Base-by-base conservation (phyloP, 495 filamentous ascomycete genomes). In the Trichoderma virens region DNA sequence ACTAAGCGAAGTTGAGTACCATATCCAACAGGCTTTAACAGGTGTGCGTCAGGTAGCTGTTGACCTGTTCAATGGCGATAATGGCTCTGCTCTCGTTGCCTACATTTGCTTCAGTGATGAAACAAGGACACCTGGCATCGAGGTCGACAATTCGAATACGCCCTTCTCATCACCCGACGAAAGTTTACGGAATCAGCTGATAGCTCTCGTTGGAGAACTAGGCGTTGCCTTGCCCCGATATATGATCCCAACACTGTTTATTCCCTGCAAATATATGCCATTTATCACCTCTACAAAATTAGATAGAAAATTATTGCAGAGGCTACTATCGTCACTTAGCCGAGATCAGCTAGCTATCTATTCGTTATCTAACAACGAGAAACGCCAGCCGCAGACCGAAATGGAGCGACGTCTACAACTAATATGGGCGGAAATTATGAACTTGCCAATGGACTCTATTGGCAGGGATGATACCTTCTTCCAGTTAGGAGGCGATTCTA, bases 401-500 rank as follows among this genome's bases (percentile, higher is more conserved):
- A 71, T 23, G 45, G 72, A 68, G n/a, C 69, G 65, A 35, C 61
- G 28, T 5, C 64, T 86, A 1, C 78, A 71, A 38, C 60, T 70
- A 2, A 67, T 79, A 6, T 85, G 82, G 83, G 77, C 76, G 5
- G 68, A 73, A 1, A 74, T 81, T 0, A 72, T 86, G 0, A 72
- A 72, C 2, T 65, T 82, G 1, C 18, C 61, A 1, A 59, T 66
- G 0, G 73, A 74, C 14, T 61, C 73, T 3, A 78, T 83, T 18
- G 38, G 60, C 1, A 25, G 31, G 4, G 60, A 61, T 27, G 60
- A 61, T 27, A 61, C 23, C 31, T 61, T 83, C 11, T 70, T 86
- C 27, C 77, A 80, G 20, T 80, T 86, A 30, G 78, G 85, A 23
- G 60, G 60, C 9, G 60, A 61, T 41, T 61, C 60, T 2, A 61